These are phyloP conservation scores for Monascus ruber DNA, from an alignment of 2,329 filamentous ascomycete species.

Conservation along the genomic window DNA sequence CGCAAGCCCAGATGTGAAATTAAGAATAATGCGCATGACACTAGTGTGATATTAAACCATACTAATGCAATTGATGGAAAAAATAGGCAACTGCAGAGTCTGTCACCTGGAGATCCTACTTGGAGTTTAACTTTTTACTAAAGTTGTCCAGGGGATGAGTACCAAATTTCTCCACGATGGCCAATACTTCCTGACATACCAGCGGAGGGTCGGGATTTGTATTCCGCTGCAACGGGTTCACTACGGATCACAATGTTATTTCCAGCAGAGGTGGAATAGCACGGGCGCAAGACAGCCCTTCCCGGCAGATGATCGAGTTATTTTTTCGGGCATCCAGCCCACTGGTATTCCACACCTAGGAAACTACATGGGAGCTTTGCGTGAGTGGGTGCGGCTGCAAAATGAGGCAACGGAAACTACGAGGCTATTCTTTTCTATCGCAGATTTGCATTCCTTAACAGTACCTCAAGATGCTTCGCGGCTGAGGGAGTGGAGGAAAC, in stretches of 20 bases:
- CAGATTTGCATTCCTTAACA: slow-evolving; percentile 90
- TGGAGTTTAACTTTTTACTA: no score
- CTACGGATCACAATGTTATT: background rate
- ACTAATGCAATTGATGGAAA: no score
- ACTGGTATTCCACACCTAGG: slow-evolving; percentile 89
- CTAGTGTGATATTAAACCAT: no score
- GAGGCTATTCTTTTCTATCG: slow-evolving; percentile 71
- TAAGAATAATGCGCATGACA: no score
- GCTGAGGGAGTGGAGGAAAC: slow-evolving; percentile 54
- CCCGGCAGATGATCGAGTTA: slow-evolving; percentile 32
- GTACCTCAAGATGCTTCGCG: slow-evolving; percentile 53
- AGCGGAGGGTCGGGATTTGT: no score
- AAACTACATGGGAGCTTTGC: slow-evolving; percentile 85
- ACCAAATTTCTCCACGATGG: background rate
- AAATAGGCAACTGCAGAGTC: no score
- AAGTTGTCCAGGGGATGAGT: no score
- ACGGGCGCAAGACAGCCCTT: slow-evolving; percentile 1
- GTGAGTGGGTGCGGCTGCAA: slow-evolving; percentile 76
- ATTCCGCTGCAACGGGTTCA: no score
- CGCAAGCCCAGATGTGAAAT: no score
- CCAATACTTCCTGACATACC: background rate
- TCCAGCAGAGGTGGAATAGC: background rate
- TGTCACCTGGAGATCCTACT: no score
- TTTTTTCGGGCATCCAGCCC: slow-evolving; percentile 96
- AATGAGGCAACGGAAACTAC: slow-evolving; percentile 45